phyloP scores from a whole-genome alignment of 345 rosid species.

The Garcia nutans region DNA sequence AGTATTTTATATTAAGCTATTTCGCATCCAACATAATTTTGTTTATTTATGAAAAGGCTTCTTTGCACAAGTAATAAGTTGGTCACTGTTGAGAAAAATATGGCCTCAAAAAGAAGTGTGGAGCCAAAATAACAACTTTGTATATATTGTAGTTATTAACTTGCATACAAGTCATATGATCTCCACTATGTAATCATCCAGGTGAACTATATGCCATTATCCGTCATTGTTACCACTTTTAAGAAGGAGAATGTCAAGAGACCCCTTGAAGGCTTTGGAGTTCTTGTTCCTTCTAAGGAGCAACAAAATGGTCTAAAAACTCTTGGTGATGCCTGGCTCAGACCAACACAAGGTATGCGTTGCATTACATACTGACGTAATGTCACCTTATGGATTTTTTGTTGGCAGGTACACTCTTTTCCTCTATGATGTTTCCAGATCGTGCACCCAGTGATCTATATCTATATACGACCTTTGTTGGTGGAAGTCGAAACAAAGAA shows the following conservation, averaged over 20 bases:
- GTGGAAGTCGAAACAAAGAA: slow-evolving; percentile 86
- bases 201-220: slow-evolving; percentile 80
- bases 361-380: background rate
- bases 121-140: background rate
- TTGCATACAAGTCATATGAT: slow-evolving; percentile 9
- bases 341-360: background rate
- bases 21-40: background rate
- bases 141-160: background rate
- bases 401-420: slow-evolving; percentile 81
- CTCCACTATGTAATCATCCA: slow-evolving; percentile 26
- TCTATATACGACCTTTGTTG: slow-evolving; percentile 93
- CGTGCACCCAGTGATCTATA: slow-evolving; percentile 65
- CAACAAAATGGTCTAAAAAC: slow-evolving; percentile 79
- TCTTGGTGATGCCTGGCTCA: slow-evolving; percentile 52
- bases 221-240: slow-evolving; percentile 79
- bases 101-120: background rate
- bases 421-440: slow-evolving; percentile 95
- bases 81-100: background rate
- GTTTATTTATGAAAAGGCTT: background rate
- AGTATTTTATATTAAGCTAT: slow-evolving; percentile 7
- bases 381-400: slow-evolving; percentile 1
- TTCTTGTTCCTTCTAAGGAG: slow-evolving; percentile 87
- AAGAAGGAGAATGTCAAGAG: slow-evolving; percentile 80
- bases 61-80: background rate
- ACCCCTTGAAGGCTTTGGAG: slow-evolving; percentile 94